These are phyloP conservation scores for Boletus sp. DNA, from an alignment of 1,284 basidiomycete genomes.

Conservation along the genomic window DNA sequence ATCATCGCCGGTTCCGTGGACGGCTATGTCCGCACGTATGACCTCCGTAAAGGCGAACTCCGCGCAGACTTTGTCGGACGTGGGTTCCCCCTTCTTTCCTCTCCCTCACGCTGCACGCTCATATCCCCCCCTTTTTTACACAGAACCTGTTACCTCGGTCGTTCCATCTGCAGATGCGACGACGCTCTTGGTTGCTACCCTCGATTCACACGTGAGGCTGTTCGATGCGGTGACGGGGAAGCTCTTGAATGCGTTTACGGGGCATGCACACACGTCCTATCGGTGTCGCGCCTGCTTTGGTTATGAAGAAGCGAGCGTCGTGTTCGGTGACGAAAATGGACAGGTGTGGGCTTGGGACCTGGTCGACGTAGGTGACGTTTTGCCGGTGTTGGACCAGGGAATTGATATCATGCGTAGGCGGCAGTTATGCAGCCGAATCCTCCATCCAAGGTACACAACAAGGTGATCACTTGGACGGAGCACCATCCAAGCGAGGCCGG, in stretches of 20 bases:
- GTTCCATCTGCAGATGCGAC: conserved; percentile 71
- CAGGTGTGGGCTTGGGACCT: conserved; percentile 91
- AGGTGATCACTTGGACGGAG: conserved; percentile 89
- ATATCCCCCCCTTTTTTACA: not conserved
- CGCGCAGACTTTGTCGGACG: conserved; percentile 87
- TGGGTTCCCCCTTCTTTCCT: conserved; percentile 34
- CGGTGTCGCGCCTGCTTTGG: conserved; percentile 84
- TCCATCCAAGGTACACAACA: conserved; percentile 74
- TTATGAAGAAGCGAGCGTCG: conserved; percentile 75
- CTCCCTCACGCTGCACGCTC: not conserved
- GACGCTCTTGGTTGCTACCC: conserved; percentile 78
- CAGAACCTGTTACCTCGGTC: conserved; percentile 85
- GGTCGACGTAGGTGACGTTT: conserved; percentile 65
- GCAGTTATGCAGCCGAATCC: conserved; percentile 63
- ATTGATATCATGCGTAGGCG: conserved; percentile 46
- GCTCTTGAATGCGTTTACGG: conserved; percentile 81
- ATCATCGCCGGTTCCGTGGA: conserved; percentile 88
- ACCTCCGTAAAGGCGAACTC: conserved; percentile 88
- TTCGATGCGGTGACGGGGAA: conserved; percentile 86
- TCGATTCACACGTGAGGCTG: conserved; percentile 83
- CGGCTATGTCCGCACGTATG: conserved; percentile 89
- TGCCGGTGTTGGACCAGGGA: not conserved
- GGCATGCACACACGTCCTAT: conserved; percentile 74
- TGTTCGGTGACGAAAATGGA: conserved; percentile 91
- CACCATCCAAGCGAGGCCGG: conserved; percentile 78